Evolutionary conservation across 352 stramenopile species (phyloP).

Genomic region (Pythium angustatum): DNA sequence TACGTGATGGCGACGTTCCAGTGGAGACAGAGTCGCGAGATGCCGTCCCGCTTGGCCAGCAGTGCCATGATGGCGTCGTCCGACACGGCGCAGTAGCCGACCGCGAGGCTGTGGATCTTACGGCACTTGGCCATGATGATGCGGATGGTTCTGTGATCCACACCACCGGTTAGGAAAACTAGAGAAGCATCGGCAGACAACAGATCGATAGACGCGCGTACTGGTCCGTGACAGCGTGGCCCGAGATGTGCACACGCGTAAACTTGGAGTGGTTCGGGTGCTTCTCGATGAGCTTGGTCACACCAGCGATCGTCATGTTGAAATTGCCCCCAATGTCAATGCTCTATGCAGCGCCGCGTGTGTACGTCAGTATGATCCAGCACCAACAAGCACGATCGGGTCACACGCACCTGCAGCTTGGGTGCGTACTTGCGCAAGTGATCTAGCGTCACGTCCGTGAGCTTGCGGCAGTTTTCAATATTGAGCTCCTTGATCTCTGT

Average conservation of each 20-base stretch:
- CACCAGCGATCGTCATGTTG: constrained; percentile 87
- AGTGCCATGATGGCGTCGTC: constrained; percentile 85
- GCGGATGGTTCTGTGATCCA: constrained; percentile 84
- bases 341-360: too few species aligned
- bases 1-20: constrained; percentile 89
- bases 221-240: constrained; percentile 81
- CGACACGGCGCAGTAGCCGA: constrained; percentile 85
- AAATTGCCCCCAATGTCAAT: constrained; percentile 87
- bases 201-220: too few species aligned
- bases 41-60: constrained; percentile 80
- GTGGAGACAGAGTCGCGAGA: constrained; percentile 77
- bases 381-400: background rate
- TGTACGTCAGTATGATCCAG: background rate
- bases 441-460: constrained; percentile 78
- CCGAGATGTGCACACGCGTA: constrained; percentile 82
- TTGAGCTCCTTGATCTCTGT: constrained; percentile 88
- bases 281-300: constrained; percentile 89
- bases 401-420: constrained; percentile 75
- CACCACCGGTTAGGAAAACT: constrained; percentile 33
- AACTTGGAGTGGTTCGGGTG: constrained; percentile 91
- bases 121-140: constrained; percentile 88
- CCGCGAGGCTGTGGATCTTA: constrained; percentile 85
- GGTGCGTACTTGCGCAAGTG: constrained; percentile 75
- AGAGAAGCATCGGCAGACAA: background rate
- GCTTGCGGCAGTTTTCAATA: constrained; percentile 89